Conservation (phyloP, 2,329 filamentous ascomycete genomes). For the Colletotrichum liriopes region DNA sequence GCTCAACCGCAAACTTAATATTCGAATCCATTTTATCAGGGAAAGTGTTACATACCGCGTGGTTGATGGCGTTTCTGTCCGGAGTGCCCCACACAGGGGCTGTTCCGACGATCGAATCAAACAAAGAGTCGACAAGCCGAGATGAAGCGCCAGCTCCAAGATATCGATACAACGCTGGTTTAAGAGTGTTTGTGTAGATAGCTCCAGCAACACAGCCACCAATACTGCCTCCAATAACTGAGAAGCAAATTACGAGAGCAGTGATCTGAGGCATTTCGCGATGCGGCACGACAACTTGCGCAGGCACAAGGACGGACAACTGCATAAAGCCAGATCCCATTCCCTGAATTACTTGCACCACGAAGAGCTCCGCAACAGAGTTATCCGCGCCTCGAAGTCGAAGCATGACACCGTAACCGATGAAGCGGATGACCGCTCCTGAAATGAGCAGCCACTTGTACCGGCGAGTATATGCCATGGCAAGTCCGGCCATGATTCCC, state of each 20-base stretch:
- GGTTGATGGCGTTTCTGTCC: slow-evolving; percentile 27
- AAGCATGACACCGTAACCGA: slow-evolving; percentile 52
- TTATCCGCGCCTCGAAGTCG: slow-evolving; percentile 51
- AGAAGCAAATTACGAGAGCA: slow-evolving; percentile 51
- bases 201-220: slow-evolving; percentile 50
- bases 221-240: slow-evolving; percentile 51
- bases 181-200: slow-evolving; percentile 54
- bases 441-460: slow-evolving; percentile 53
- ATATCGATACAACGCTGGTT: slow-evolving; percentile 24
- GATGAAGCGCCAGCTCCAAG: slow-evolving; percentile 6
- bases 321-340: slow-evolving; percentile 48
- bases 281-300: slow-evolving; percentile 47
- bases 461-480: slow-evolving; percentile 51
- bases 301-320: slow-evolving; percentile 52
- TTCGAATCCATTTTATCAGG: no score
- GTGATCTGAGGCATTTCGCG: slow-evolving; percentile 52
- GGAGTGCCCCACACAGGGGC: slow-evolving; percentile 34
- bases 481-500: slow-evolving; percentile 57
- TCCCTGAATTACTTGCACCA: slow-evolving; percentile 55
- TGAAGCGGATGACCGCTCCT: slow-evolving; percentile 51
- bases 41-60: slow-evolving; percentile 8
- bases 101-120: slow-evolving; percentile 28
- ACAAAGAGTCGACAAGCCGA: slow-evolving; percentile 26
- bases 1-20: neutral
- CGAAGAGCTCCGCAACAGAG: slow-evolving; percentile 53